These are phyloP conservation scores for Mycosphaerella arachidis DNA, from an alignment of 2,329 filamentous ascomycete species.

Conservation along the genomic window DNA sequence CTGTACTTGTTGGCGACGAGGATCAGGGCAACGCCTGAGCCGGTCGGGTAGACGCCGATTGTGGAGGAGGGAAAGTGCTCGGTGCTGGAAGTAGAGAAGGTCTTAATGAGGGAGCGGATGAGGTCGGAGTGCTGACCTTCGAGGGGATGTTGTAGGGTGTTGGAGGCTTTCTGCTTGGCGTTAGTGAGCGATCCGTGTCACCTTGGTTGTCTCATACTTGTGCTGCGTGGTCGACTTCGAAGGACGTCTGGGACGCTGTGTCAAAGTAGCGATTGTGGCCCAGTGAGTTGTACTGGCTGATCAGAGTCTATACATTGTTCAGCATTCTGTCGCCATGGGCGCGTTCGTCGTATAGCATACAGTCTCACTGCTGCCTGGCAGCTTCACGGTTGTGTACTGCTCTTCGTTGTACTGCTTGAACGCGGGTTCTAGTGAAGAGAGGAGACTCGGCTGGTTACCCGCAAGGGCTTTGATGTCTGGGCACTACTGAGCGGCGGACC, in stretches of 20 bases:
- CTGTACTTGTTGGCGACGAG: conserved; percentile 96
- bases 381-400: conserved; percentile 82
- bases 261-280: conserved; percentile 85
- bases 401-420: conserved; percentile 96
- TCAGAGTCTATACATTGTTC: conserved; percentile 61
- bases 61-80: conserved; percentile 86
- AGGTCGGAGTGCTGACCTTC: conserved; percentile 74
- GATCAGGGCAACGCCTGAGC: conserved; percentile 71
- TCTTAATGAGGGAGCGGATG: conserved; percentile 79
- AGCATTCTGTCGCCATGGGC: conserved; percentile 3
- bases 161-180: conserved; percentile 66
- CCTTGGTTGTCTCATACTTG: conserved; percentile 49
- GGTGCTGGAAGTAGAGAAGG: conserved; percentile 66
- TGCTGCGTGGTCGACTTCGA: conserved; percentile 78
- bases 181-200: background rate
- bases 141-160: conserved; percentile 70
- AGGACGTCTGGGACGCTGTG: conserved; percentile 79
- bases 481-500: background rate
- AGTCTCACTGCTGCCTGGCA: conserved; percentile 77
- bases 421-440: conserved; percentile 71
- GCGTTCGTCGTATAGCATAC: conserved; percentile 46
- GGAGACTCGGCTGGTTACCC: conserved; percentile 57
- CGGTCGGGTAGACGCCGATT: conserved; percentile 76
- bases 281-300: conserved; percentile 81
- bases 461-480: conserved; percentile 87